Evolutionary conservation across 345 rosid species (phyloP), one percentile per base, ranked within the genome.

Genomic region (Nephelium lappaceum): DNA sequence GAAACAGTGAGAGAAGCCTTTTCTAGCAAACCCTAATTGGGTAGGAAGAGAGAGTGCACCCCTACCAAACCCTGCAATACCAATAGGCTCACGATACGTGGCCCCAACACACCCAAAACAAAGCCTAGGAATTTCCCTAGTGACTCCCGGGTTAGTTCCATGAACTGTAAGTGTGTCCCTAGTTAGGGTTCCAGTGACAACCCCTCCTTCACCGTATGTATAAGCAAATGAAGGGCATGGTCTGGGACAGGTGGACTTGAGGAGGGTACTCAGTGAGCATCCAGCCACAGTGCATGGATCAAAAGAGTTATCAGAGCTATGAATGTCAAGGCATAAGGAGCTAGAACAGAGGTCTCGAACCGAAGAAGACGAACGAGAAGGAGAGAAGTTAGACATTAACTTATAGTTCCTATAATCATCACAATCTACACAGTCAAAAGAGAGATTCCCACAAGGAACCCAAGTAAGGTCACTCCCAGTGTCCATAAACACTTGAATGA

Each of bases 381-480:
- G 92, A 67, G 94, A 91, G 78, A 91, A 95, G 7, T 82, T 72
- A 31, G 84, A 19, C 61, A 63, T 55, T 24, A 75, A 58, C 83
- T 84, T 88, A 68, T 73, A 79, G 67, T 81, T 87, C 76, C 86
- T 85, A 55, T 81, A 88, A 73, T 90, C 93, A 80, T 88, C 88
- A 77, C 98, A 94, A 58, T 88, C 90, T 3, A 90, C 79, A 77
- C 98, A 94, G 77, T 90, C 90, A 62, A 94, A 93, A 55, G 92
- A 80, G 70, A 90, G 49, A 84, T 90, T 89, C 23, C 97, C 96
- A 69, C 97, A 94, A 24, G 98, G 97, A 72, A 89, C 97, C 98
- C 98, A 94, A 75, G 89, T 89, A 57, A 94, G 92, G 86, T 94
- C 98, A 81, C 96, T 94, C 0, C 97, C 98, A 0, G 98, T 93